phyloP scores from a whole-genome alignment of 345 rosid genomes.

The Firmiana major region DNA sequence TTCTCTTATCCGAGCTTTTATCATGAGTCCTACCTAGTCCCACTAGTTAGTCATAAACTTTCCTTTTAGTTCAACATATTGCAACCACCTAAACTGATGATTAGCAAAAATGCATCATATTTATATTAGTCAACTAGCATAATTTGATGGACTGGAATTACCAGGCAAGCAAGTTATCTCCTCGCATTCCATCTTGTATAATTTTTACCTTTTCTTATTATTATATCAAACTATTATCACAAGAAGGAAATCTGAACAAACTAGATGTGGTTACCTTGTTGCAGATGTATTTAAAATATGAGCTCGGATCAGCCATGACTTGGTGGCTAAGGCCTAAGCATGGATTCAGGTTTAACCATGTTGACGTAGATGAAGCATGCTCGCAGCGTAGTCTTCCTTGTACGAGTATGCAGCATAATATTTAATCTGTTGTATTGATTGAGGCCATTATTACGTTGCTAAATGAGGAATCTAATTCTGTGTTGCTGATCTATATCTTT shows the following conservation, averaged over 20 bases:
- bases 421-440: not conserved
- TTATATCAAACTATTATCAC: not conserved
- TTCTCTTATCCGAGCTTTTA: not conserved
- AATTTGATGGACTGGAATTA: not conserved
- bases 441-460: not conserved
- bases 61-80: not conserved
- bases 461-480: constrained; percentile 11
- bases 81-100: not conserved
- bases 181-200: not conserved
- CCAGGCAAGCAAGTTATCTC: not conserved
- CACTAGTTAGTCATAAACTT: not conserved
- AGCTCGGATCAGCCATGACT: not conserved
- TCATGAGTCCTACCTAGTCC: not conserved
- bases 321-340: not conserved
- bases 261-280: not conserved
- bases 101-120: not conserved
- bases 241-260: not conserved
- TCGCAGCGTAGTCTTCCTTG: not conserved
- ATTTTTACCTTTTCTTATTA: not conserved
- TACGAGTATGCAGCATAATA: not conserved
- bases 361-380: not conserved
- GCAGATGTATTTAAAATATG: constrained; percentile 9
- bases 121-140: not conserved
- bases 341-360: not conserved
- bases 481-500: not conserved